Base-by-base conservation (phyloP, 345 rosid genomes). In the Lepidium sativum region DNA sequence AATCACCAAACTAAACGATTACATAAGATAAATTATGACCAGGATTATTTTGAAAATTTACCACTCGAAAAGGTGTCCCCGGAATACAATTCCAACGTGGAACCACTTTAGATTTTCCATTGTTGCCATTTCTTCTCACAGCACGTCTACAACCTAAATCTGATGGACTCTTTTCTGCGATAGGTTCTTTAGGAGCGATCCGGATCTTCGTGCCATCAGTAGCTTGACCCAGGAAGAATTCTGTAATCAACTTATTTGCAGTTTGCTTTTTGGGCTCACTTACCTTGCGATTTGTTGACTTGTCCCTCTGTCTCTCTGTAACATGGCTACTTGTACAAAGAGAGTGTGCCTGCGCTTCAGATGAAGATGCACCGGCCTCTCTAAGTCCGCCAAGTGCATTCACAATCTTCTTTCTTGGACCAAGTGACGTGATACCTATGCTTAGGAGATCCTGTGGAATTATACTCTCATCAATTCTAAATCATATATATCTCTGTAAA, bases 1-100 rank as follows among this genome's bases (percentile, higher is more conserved):
- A 55, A 51, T 65, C 62, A 57, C 37, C 70, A 48, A 49, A 50
- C 43, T 25, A 13, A 50, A 6, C 25, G 11, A 45, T 18, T 20
- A 20, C n/a, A 1, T 0, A 44, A 44, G 13, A 3, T 29, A 42
- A 44, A 62, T 42, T n/a, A 70, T 62, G 15, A 13, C 9, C 20
- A 9, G 17, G 33, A 1, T 29, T 49, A 23, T 72, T 42, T 2
- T 14, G 52, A 37, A 67, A 16, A 42, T 39, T 66, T 84, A 92
- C 98, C 98, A 89, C 98, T 72, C 92, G 86, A 75, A 92, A 92
- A 70, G 92, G 71, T 40, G 95, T 92, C 71, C 97, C 98, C 0
- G 84, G 85, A 63, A 92, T 63, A 72, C 77, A 80, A 57, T 95
- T 89, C 98, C 98, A 92, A 0, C 65, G 38, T 25, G 97, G 98